These are phyloP conservation scores for Nicotiana otophora DNA, from an alignment of 257 asterid genomes.

Conservation along the genomic window DNA sequence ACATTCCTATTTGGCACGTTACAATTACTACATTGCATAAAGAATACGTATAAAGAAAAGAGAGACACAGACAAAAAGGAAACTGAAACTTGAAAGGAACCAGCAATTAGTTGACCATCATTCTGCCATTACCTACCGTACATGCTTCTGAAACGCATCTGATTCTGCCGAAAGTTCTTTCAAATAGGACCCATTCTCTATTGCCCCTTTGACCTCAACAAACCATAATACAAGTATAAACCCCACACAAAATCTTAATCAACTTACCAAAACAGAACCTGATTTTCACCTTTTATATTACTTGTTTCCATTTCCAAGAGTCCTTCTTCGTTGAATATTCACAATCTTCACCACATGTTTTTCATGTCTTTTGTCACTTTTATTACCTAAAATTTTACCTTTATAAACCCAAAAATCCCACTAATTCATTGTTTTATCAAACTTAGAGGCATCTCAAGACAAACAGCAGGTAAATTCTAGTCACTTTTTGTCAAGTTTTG, in stretches of 20 bases:
- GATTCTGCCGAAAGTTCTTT: not conserved
- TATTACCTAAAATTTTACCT: not conserved
- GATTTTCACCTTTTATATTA: not conserved
- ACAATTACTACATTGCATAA: not conserved
- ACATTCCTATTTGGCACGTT: not conserved
- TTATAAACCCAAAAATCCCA: not conserved
- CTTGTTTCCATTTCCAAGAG: not conserved
- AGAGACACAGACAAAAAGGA: not conserved
- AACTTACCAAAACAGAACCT: not conserved
- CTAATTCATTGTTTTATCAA: not conserved
- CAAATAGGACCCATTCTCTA: not conserved
- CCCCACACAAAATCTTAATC: not conserved
- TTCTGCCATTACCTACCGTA: not conserved
- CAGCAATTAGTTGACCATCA: not conserved
- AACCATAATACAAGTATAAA: not conserved
- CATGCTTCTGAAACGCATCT: constrained; percentile 3
- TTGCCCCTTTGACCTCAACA: constrained; percentile 10
- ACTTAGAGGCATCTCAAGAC: not conserved
- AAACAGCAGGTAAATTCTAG: not conserved
- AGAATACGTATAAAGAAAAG: not conserved
- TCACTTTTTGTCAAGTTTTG: not conserved
- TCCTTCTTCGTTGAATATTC: not conserved
- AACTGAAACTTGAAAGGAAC: constrained; percentile 1
- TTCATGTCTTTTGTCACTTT: not conserved
- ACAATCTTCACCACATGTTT: not conserved